These are phyloP conservation scores for Russula emetica DNA, from an alignment of 768 basidiomycete genomes.

Conservation along the genomic window DNA sequence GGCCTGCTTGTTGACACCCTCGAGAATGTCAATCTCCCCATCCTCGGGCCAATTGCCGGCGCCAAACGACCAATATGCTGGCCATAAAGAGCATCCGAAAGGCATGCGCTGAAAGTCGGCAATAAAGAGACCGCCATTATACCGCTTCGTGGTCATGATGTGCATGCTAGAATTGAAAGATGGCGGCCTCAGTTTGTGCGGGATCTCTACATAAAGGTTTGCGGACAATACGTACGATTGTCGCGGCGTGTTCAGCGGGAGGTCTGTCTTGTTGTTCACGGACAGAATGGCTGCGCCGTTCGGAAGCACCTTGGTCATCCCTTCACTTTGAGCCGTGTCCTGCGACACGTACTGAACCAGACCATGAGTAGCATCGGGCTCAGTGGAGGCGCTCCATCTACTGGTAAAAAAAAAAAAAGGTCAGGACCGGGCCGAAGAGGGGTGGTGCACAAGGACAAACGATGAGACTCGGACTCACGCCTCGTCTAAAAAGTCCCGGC, in stretches of 20 bases:
- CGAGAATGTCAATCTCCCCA: conserved; percentile 35
- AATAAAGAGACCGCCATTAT: background rate
- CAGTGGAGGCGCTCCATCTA: background rate
- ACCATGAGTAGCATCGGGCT: background rate
- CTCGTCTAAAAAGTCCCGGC: background rate
- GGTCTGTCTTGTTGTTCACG: conserved; percentile 10
- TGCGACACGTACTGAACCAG: background rate
- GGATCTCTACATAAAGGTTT: background rate
- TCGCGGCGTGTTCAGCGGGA: conserved; percentile 7
- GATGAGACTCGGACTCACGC: background rate
- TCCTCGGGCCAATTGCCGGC: background rate
- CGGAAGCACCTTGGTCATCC: background rate
- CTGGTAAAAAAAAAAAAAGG: background rate
- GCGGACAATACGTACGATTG: conserved; percentile 15
- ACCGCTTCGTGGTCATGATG: background rate
- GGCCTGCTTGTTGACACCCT: background rate
- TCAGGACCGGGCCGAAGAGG: background rate
- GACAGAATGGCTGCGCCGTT: background rate
- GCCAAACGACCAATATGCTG: background rate
- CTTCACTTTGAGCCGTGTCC: background rate
- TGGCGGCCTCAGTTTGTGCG: background rate
- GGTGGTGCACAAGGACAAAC: background rate
- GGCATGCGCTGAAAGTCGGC: background rate
- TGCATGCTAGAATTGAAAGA: background rate
- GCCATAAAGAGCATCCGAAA: conserved; percentile 1